Percentiles rank a stretch among this genome's conserved stretches.
Conservation (phyloP, 768 basidiomycete genomes). For the Hypsizygus marmoreus region DNA sequence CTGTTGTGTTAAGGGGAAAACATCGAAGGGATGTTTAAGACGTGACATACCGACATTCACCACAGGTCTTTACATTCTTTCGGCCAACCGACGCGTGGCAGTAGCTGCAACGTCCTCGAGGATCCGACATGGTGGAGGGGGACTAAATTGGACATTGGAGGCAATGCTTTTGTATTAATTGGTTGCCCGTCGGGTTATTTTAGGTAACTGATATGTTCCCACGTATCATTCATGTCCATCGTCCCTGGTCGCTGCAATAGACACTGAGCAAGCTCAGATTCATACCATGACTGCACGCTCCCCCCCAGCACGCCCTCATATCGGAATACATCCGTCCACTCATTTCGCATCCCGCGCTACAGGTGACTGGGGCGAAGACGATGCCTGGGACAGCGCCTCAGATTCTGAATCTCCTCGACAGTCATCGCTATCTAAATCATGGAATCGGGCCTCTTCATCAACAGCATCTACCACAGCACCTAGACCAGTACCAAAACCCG, state of each 20-base stretch:
- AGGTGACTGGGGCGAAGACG: slow-evolving; percentile 80
- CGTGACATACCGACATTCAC: slow-evolving; percentile 6
- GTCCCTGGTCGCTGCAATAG: slow-evolving; percentile 4
- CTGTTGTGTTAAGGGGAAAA: not conserved
- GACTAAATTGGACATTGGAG: not conserved
- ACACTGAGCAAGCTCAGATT: slow-evolving; percentile 10
- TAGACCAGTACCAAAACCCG: slow-evolving; percentile 52
- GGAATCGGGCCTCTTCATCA: slow-evolving; percentile 39
- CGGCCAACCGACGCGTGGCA: slow-evolving; percentile 6
- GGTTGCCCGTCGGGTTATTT: not conserved
- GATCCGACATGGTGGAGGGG: slow-evolving; percentile 6
- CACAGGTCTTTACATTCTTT: slow-evolving; percentile 12
- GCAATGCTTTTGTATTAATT: no score
- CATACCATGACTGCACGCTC: slow-evolving; percentile 54
- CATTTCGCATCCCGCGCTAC: slow-evolving; percentile 35
- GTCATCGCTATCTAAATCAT: slow-evolving; percentile 49
- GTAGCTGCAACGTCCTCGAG: slow-evolving; percentile 9
- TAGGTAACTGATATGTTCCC: slow-evolving; percentile 14
- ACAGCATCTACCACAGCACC: slow-evolving; percentile 44
- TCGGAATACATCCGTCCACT: slow-evolving; percentile 58
- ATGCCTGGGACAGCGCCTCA: slow-evolving; percentile 84
- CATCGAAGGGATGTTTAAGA: not conserved
- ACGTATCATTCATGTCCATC: slow-evolving; percentile 16
- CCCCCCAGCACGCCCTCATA: slow-evolving; percentile 74
- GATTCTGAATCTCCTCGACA: slow-evolving; percentile 73